phyloP scores from a whole-genome alignment of 2,329 filamentous ascomycete genomes.

The Aspergillus novofumigatus region DNA sequence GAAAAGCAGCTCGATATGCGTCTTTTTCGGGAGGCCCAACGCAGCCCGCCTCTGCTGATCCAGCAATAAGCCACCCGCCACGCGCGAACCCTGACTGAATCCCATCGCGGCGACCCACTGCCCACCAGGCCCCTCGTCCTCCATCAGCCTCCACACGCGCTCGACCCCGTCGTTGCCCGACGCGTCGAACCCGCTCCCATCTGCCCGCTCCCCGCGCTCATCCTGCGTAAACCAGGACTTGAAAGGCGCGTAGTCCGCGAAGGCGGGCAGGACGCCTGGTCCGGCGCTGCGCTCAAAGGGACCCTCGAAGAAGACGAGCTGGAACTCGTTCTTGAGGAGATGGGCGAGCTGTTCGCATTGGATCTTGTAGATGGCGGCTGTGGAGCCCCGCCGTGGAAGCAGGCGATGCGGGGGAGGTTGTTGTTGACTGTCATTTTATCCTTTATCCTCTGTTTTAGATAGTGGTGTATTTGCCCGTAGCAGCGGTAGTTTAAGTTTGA shows the following conservation, averaged over 20 bases:
- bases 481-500: background rate
- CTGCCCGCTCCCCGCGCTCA: slow-evolving; percentile 4
- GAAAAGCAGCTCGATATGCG: slow-evolving; percentile 8
- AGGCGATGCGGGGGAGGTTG: slow-evolving; percentile 17
- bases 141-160: slow-evolving; percentile 16
- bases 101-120: slow-evolving; percentile 20
- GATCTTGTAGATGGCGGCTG: slow-evolving; percentile 13
- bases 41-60: slow-evolving; percentile 16
- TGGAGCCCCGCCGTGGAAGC: slow-evolving; percentile 22
- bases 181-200: slow-evolving; percentile 18
- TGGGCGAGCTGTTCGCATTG: slow-evolving; percentile 16
- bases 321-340: slow-evolving; percentile 12
- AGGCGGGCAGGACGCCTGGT: slow-evolving; percentile 19
- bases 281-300: slow-evolving; percentile 15
- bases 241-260: slow-evolving; percentile 13
- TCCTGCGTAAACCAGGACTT: slow-evolving; percentile 18
- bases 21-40: background rate
- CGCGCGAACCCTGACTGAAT: slow-evolving; percentile 19
- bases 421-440: background rate
- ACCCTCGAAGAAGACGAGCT: slow-evolving; percentile 19
- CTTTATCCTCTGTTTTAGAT: background rate
- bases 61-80: slow-evolving; percentile 15
- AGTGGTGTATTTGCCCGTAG: background rate
- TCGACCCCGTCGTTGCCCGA: slow-evolving; percentile 15
- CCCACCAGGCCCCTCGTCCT: slow-evolving; percentile 5